A percentile compares a stretch with the other conserved stretches of the same genome.
Evolutionary conservation across 139 green algal genomes (phyloP).

Genomic region (Picochlorum sp.): DNA sequence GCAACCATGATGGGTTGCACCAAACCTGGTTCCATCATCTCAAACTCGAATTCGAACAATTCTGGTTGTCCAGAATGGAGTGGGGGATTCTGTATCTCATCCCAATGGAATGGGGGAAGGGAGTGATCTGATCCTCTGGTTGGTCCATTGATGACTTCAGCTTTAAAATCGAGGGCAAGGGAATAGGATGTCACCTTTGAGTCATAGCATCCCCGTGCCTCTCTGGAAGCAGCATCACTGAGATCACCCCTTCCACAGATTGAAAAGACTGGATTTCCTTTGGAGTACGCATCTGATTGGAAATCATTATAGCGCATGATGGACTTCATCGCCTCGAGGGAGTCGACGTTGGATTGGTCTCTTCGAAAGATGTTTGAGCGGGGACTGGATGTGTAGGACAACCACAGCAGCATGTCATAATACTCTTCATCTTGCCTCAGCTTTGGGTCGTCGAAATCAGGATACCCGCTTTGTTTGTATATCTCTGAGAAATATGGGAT

Average conservation of each 20-base stretch:
- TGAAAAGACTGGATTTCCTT: constrained; percentile 33
- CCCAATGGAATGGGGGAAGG: constrained; percentile 23
- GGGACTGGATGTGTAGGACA: constrained; percentile 46
- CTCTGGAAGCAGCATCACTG: constrained; percentile 12
- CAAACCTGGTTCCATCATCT: constrained; percentile 5
- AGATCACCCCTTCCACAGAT: constrained; percentile 58
- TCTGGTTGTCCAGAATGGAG: constrained; percentile 18
- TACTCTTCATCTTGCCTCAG: constrained; percentile 31
- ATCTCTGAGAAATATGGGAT: constrained; percentile 57
- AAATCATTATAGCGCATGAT: constrained; percentile 62
- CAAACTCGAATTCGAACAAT: constrained; percentile 17
- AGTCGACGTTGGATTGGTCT: constrained; percentile 35
- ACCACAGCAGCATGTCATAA: constrained; percentile 26
- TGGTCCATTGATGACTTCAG: constrained; percentile 26
- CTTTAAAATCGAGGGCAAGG: constrained; percentile 30
- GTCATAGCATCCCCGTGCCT: constrained; percentile 51
- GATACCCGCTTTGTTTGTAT: constrained; percentile 50
- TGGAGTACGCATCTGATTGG: constrained; percentile 27
- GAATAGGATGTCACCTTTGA: constrained; percentile 47
- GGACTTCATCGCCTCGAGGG: constrained; percentile 40
- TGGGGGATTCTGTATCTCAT: neutral
- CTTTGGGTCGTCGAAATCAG: constrained; percentile 19
- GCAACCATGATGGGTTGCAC: no score
- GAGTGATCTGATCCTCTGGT: constrained; percentile 9
- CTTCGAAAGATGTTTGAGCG: constrained; percentile 58